These are phyloP conservation scores for Blastobotrys apis DNA, from an alignment of 1,139 yeast species.

Conservation along the genomic window DNA sequence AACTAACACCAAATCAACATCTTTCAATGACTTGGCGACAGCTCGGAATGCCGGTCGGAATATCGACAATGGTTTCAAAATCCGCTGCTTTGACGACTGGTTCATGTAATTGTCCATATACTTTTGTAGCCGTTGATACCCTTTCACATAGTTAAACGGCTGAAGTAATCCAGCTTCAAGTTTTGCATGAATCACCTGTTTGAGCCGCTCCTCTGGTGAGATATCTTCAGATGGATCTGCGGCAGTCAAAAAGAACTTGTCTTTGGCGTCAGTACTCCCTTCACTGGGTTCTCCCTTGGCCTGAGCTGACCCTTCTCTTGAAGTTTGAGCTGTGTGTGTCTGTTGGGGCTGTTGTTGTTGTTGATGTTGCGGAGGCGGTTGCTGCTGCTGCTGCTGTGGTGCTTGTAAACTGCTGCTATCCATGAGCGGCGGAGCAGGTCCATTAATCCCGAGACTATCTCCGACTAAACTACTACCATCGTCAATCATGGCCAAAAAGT, in stretches of 20 bases:
- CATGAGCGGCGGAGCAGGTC: neutral
- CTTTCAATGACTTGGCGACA: constrained; percentile 84
- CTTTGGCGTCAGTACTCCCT: constrained; percentile 68
- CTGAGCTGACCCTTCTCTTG: neutral
- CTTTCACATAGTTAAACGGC: constrained; percentile 92
- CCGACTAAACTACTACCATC: constrained; percentile 58
- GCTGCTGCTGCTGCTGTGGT: neutral
- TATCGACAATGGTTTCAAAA: constrained; percentile 76
- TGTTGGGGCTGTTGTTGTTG: constrained; percentile 5
- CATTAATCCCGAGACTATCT: constrained; percentile 1
- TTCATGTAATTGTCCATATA: constrained; percentile 96
- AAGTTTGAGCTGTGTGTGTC: neutral
- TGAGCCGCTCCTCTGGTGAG: constrained; percentile 89
- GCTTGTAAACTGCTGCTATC: neutral
- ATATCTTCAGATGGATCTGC: constrained; percentile 96
- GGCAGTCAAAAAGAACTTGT: constrained; percentile 90
- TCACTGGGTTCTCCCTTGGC: constrained; percentile 1
- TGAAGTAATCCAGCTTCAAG: constrained; percentile 88
- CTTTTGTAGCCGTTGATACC: constrained; percentile 82
- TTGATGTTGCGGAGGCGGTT: constrained; percentile 1
- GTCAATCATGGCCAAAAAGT: constrained; percentile 84
- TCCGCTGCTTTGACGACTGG: constrained; percentile 77
- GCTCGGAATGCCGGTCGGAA: constrained; percentile 94
- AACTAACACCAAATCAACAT: constrained; percentile 85
- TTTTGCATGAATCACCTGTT: constrained; percentile 94